Percentiles rank a stretch among this genome's conserved stretches.
phyloP scores from a whole-genome alignment of 2,329 filamentous ascomycete species.

The Chaetomium globosum region DNA sequence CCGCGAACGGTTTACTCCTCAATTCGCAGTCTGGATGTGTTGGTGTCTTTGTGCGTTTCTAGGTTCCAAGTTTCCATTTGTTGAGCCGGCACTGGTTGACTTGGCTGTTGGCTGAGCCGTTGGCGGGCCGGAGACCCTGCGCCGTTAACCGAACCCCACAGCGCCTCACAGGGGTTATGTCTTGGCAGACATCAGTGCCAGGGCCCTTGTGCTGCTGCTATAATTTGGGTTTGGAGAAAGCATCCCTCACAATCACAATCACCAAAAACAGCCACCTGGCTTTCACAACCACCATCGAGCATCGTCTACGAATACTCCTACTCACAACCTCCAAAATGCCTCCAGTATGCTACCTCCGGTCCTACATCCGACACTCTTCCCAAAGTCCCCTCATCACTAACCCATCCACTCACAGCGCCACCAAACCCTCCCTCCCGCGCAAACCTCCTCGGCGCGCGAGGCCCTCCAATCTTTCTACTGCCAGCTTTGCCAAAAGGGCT shows the following conservation, averaged over 20 bases:
- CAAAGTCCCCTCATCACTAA: neutral
- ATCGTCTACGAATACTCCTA: neutral
- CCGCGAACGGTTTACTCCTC: neutral
- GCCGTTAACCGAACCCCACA: constrained; percentile 18
- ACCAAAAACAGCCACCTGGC: neutral
- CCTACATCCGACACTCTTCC: constrained; percentile 36
- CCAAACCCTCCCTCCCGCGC: constrained; percentile 60
- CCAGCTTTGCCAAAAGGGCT: constrained; percentile 89
- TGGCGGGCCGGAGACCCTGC: constrained; percentile 10
- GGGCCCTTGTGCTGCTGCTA: neutral
- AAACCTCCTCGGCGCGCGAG: constrained; percentile 68
- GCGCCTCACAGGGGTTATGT: constrained; percentile 8
- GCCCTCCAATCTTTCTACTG: constrained; percentile 82
- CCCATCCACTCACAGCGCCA: constrained; percentile 50
- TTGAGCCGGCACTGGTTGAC: constrained; percentile 22
- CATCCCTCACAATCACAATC: neutral
- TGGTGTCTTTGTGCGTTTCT: constrained; percentile 3
- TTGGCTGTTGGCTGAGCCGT: constrained; percentile 8
- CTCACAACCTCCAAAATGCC: constrained; percentile 49
- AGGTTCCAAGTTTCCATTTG: constrained; percentile 14
- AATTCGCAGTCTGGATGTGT: neutral
- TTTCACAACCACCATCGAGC: neutral
- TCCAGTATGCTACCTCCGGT: constrained; percentile 49
- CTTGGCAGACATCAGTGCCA: constrained; percentile 28
- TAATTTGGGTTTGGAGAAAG: neutral